A percentile compares a stretch with the other conserved stretches of the same genome.
Evolutionary conservation across 345 rosid species (phyloP).

Genomic region (Arabis alpina): DNA sequence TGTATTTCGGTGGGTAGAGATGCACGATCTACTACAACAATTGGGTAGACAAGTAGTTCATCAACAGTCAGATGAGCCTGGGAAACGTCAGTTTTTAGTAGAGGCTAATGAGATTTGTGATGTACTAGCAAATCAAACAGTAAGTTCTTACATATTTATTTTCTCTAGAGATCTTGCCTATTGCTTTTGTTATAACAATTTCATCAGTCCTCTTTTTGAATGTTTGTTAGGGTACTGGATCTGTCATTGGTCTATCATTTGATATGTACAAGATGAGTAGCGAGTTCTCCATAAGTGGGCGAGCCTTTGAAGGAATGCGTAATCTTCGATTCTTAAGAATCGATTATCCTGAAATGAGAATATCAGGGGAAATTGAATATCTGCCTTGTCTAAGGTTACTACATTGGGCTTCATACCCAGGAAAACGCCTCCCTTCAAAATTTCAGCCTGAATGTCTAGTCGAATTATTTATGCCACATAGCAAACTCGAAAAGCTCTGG

Average conservation of each 20-base stretch:
- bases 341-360: too few species aligned
- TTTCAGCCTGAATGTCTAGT: too few species aligned
- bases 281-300: background rate
- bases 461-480: too few species aligned
- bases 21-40: slow-evolving; percentile 39
- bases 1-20: background rate
- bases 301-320: slow-evolving; percentile 30
- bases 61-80: slow-evolving; percentile 17
- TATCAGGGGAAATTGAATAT: too few species aligned
- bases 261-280: background rate
- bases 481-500: too few species aligned
- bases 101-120: slow-evolving; percentile 17
- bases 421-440: too few species aligned
- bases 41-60: slow-evolving; percentile 30
- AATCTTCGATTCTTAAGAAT: background rate
- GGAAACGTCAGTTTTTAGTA: slow-evolving; percentile 30
- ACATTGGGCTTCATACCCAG: too few species aligned
- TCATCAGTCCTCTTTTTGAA: too few species aligned
- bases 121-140: slow-evolving; percentile 28
- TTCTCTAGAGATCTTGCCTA: background rate
- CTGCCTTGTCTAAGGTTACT: too few species aligned
- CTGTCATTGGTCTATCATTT: too few species aligned
- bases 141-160: slow-evolving; percentile 2
- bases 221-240: too few species aligned
- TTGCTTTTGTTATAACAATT: background rate